Base-by-base conservation (phyloP, 1,284 basidiomycete species). In the Tilletia setariae region DNA sequence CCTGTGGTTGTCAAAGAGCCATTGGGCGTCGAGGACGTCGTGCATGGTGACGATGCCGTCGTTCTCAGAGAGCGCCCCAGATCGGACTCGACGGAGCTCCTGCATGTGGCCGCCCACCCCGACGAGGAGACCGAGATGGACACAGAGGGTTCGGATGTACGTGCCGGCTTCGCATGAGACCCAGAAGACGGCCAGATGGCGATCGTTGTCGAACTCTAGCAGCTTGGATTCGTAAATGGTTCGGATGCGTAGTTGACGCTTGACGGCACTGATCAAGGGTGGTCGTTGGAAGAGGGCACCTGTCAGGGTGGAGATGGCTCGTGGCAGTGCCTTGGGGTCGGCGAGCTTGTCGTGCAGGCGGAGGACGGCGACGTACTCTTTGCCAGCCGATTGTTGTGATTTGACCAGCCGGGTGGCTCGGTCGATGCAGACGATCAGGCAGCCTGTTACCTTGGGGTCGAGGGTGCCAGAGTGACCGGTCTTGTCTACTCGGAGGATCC, bases 21-120 rank as follows among this genome's bases (percentile, higher is more conserved):
- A 99, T 82, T 98, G 96, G 11, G 96, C 96, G 83, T 99, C 96
- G 84, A 99, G 85, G 42, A 99, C 94, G 83, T 99, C 96, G 85
- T 99, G 96, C 96, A 99, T 99, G 42, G 96, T 96, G 70, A 98
- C 96, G 79, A 98, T 95, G 80, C 94, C 93, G 84, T 98, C 96
- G 83, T 93, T 93, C 85, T 99, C 96, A 68, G 91, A 91, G 86
- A 98, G 90, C 62, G 94, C 95, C 83, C 96, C 96, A 83, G 91
- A 93, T 74, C 96, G 87, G 9, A 98, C 95, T 82, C 96, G 87
- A 76, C 96, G 87, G 67, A 99, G 88, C 84, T 99, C 96, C 85
- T 99, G 95, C 96, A 99, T 99, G 85, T 99, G 96, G 40, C 94
- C 96, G 47, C 96, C 96, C 61, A 98, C 95, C 75, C 96, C 96